Evolutionary conservation across 306 rosid species (phyloP).

Genomic region (Canavalia gladiata): DNA sequence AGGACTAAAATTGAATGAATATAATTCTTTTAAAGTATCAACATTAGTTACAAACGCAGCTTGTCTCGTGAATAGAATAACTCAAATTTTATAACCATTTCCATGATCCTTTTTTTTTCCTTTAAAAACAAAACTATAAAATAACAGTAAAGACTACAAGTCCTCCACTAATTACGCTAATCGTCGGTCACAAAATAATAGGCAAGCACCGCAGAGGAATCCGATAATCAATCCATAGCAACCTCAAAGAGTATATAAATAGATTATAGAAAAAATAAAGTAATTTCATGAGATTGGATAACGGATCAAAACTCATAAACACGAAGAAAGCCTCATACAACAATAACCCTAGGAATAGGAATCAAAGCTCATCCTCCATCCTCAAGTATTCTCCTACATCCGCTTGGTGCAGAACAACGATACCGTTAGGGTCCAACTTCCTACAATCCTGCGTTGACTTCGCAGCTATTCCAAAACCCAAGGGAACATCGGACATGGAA

Average conservation of each 20-base stretch:
- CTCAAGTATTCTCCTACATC: conserved; percentile 96
- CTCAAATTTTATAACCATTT: neutral
- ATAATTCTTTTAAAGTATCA: too few relatives aligned
- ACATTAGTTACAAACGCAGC: neutral
- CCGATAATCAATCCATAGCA: neutral
- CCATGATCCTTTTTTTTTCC: neutral
- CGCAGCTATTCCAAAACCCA: conserved; percentile 91
- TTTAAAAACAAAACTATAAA: conserved; percentile 1
- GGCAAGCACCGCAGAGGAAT: neutral
- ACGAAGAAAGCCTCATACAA: neutral
- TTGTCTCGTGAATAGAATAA: neutral
- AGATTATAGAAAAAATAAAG: neutral
- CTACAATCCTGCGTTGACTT: conserved; percentile 94
- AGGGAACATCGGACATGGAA: conserved; percentile 87
- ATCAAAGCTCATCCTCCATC: conserved; percentile 92
- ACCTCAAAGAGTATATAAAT: neutral
- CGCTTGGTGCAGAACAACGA: conserved; percentile 86
- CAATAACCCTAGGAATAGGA: neutral
- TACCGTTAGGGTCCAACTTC: conserved; percentile 92
- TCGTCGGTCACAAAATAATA: neutral
- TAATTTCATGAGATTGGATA: conserved; percentile 23
- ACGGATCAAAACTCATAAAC: neutral
- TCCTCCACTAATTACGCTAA: neutral
- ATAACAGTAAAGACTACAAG: neutral
- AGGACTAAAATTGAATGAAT: neutral